A percentile compares a stretch with the other conserved stretches of the same genome.
These are phyloP conservation scores for Oryza glumipatula DNA, from an alignment of 176 grass and related monocot genomes.

Conservation along the genomic window DNA sequence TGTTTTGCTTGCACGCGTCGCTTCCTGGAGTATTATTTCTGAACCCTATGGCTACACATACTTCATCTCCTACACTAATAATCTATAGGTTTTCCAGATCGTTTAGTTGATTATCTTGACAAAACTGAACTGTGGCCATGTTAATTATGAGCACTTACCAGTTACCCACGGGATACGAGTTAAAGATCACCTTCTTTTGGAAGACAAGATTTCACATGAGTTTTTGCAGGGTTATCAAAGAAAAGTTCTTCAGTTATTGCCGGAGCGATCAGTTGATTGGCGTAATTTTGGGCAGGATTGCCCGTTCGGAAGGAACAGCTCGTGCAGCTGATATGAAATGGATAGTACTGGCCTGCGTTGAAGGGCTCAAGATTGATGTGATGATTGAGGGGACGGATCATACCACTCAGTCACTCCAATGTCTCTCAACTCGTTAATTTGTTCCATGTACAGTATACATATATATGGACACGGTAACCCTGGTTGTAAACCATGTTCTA, in stretches of 20 bases:
- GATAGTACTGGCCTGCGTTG: slow-evolving; percentile 5
- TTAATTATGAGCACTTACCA: neutral
- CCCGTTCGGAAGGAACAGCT: neutral
- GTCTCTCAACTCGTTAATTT: neutral
- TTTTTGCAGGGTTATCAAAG: too few species aligned
- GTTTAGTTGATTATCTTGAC: neutral
- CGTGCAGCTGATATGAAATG: neutral
- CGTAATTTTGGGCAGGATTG: neutral
- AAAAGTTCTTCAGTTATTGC: neutral
- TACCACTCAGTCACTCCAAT: slow-evolving; percentile 2
- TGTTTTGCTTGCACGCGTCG: neutral
- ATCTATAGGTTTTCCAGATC: neutral
- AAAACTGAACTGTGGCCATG: neutral
- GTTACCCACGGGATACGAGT: too few species aligned
- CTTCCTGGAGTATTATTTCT: neutral
- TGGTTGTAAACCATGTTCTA: too few species aligned
- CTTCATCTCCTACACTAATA: neutral
- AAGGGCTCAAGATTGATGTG: slow-evolving; percentile 42
- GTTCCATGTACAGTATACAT: neutral
- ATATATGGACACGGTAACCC: neutral
- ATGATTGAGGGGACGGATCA: slow-evolving; percentile 34
- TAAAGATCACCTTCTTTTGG: neutral
- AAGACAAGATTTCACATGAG: neutral
- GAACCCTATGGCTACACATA: neutral
- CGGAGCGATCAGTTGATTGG: neutral